Percentiles rank a stretch among this genome's conserved stretches.
Conservation (phyloP, 495 filamentous ascomycete genomes). For the Penicillium lagena region DNA sequence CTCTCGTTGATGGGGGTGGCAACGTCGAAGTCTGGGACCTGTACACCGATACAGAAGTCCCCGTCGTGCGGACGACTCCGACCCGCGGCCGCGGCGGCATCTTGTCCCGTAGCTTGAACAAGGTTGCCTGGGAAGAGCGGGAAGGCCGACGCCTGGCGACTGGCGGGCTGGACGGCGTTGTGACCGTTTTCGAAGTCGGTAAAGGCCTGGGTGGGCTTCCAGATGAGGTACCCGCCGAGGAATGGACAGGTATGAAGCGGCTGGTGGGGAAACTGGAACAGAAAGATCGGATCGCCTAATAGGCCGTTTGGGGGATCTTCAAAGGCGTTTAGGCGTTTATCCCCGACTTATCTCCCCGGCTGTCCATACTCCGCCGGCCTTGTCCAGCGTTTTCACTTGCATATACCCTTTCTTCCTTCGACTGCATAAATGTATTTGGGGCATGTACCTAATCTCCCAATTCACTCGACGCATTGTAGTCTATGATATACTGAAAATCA, state of each 20-base stretch:
- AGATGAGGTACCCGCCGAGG: constrained; percentile 73
- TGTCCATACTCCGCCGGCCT: too few species aligned
- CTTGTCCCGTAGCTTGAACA: constrained; percentile 79
- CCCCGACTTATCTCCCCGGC: too few species aligned
- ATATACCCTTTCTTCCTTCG: too few species aligned
- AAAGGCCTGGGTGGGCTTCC: constrained; percentile 67
- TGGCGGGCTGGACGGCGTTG: constrained; percentile 81
- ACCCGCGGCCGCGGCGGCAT: constrained; percentile 45
- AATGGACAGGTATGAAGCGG: constrained; percentile 88
- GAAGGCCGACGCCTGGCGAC: constrained; percentile 83
- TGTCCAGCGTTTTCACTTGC: too few species aligned
- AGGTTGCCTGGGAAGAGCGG: constrained; percentile 83
- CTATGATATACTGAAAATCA: too few species aligned
- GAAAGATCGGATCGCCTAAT: constrained; percentile 34
- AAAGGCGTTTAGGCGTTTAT: too few species aligned
- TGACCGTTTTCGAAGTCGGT: constrained; percentile 92
- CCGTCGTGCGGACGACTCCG: constrained; percentile 68
- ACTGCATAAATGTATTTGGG: too few species aligned
- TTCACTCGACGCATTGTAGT: too few species aligned
- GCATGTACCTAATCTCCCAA: too few species aligned
- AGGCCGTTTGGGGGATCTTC: neutral
- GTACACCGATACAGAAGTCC: constrained; percentile 85
- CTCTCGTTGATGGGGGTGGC: constrained; percentile 88
- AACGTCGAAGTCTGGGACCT: constrained; percentile 94
- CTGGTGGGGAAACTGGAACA: constrained; percentile 63